Base-by-base conservation (phyloP, 345 rosid genomes). In the Euphorbia peplus region DNA sequence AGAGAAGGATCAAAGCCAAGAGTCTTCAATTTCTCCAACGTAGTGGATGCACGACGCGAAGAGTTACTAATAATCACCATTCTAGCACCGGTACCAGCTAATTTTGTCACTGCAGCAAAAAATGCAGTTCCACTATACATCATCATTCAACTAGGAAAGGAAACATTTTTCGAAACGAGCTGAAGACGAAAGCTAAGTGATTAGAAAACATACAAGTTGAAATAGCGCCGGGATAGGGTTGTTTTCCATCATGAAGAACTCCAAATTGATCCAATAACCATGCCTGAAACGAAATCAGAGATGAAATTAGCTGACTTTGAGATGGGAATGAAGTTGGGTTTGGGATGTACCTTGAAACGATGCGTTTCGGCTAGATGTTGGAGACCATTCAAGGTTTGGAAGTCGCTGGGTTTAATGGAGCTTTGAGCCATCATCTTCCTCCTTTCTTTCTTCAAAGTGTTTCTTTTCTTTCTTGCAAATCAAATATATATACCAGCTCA, bases 261-360 rank as follows among this genome's bases (percentile, higher is more conserved):
- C 99, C 99, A 69, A 85, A 95, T 68, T 95, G 99, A 85, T 91
- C 99, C 72, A 95, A 80, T 55, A 95, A 83, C 99, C 97, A 95
- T 26, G 90, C 96, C 99, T 93, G 83, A 35, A 16, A 35, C 64
- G 24, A 44, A 48, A 70, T 51, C 13, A 37, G 66, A 24, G 57
- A 63, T 22, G 13, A 46, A 63, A 46, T 24, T 8, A 32, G 19
- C n/a, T 13, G 50, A 30, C 26, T 30, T 69, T 19, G 18, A 26
- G 28, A 0, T 57, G 61, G 8, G 51, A 21, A 3, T 57, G 16
- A 12, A 14, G 12, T 1, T 16, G 4, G 8, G 11, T 56, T 15
- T 15, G 53, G 55, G 63, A 22, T 66, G 19, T 14, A 92, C 98
- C 96, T 93, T 90, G 80, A 87, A 93, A 73, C 81, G 84, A n/a